A percentile compares a stretch with the other conserved stretches of the same genome.
Conservation (phyloP, 2,329 filamentous ascomycete species). For the Phyllosticta capitalensis region DNA sequence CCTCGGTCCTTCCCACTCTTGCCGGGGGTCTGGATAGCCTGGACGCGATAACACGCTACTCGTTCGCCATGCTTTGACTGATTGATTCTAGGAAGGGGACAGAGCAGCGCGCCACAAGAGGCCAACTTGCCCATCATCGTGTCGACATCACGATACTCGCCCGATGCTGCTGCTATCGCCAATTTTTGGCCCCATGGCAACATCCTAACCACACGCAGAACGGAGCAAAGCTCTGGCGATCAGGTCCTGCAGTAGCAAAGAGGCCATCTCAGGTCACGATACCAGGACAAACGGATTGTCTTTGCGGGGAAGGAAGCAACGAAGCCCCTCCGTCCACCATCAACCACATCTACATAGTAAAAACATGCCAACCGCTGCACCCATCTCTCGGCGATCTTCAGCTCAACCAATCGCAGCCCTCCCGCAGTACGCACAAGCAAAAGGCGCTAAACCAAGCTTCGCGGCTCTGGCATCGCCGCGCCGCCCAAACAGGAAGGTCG, state of each 20-base stretch:
- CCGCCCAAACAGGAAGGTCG: background rate
- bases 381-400: background rate
- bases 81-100: background rate
- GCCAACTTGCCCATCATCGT: background rate
- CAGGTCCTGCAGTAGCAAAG: too few species aligned
- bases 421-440: background rate
- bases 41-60: background rate
- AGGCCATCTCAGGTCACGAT: too few species aligned
- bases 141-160: background rate
- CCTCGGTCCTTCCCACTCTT: background rate
- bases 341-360: too few species aligned
- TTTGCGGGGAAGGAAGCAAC: too few species aligned
- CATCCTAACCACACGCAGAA: background rate
- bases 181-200: background rate
- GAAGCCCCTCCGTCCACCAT: too few species aligned
- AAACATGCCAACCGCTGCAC: too few species aligned
- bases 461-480: background rate
- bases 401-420: background rate
- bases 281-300: too few species aligned
- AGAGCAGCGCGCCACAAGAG: background rate
- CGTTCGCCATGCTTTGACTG: background rate
- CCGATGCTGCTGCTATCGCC: background rate
- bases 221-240: background rate
- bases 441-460: background rate
- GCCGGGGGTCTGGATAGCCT: background rate